These are phyloP conservation scores for Pseudogymnoascus sp. DNA, from an alignment of 2,329 filamentous ascomycete species.

Conservation along the genomic window DNA sequence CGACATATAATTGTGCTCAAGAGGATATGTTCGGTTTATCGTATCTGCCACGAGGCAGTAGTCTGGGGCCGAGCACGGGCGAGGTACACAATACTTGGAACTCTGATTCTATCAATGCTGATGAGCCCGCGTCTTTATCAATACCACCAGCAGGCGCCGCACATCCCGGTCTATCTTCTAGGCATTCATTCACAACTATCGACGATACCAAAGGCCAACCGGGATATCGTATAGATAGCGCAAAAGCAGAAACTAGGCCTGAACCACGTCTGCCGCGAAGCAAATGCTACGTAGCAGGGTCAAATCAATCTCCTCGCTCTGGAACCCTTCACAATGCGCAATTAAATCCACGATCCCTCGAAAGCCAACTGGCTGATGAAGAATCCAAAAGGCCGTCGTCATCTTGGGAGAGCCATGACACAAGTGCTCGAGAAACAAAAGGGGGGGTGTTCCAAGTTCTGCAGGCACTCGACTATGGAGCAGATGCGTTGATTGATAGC, in stretches of 20 bases:
- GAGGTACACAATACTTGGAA: slow-evolving; percentile 30
- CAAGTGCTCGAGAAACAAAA: slow-evolving; percentile 27
- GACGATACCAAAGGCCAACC: slow-evolving; percentile 43
- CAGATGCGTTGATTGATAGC: slow-evolving; percentile 80
- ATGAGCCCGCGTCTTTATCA: slow-evolving; percentile 17
- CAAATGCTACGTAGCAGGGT: slow-evolving; percentile 44
- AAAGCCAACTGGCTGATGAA: slow-evolving; percentile 24
- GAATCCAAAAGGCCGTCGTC: slow-evolving; percentile 30
- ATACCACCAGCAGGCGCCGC: slow-evolving; percentile 17
- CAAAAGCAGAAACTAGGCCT: slow-evolving; percentile 30
- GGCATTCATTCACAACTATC: slow-evolving; percentile 54
- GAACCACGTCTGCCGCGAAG: slow-evolving; percentile 37
- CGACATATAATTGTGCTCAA: slow-evolving; percentile 66
- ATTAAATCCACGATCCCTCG: slow-evolving; percentile 24
- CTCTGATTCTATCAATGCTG: slow-evolving; percentile 17
- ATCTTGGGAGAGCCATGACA: slow-evolving; percentile 44
- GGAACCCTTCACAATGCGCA: slow-evolving; percentile 26
- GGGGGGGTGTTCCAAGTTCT: slow-evolving; percentile 69
- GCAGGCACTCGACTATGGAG: slow-evolving; percentile 77
- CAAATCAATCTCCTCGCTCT: slow-evolving; percentile 19
- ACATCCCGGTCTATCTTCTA: slow-evolving; percentile 43
- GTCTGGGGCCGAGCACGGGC: slow-evolving; percentile 35
- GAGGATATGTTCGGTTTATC: slow-evolving; percentile 53
- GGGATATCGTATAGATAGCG: slow-evolving; percentile 12
- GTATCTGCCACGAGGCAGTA: slow-evolving; percentile 48